These are phyloP conservation scores for Trichoderma sp. DNA, from an alignment of 2,329 filamentous ascomycete species.

Conservation along the genomic window DNA sequence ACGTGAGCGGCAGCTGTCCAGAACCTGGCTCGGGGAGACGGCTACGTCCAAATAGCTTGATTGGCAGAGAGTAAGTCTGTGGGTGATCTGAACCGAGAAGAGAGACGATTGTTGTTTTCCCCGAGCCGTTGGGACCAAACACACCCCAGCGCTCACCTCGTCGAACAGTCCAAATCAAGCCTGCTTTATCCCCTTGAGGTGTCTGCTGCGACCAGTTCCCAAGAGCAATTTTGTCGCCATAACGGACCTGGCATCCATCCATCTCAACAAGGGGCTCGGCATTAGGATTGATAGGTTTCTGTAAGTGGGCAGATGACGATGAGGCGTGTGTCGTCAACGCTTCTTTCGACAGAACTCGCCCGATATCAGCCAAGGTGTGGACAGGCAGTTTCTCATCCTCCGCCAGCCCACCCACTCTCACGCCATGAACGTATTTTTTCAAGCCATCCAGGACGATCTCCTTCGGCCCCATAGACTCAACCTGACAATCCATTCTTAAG, in stretches of 20 bases:
- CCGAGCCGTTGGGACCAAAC: conserved; percentile 91
- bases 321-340: neutral
- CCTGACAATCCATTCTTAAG: conserved; percentile 65
- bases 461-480: conserved; percentile 67
- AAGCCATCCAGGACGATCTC: conserved; percentile 59
- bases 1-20: conserved; percentile 69
- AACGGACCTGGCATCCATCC: conserved; percentile 78
- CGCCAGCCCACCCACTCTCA: conserved; percentile 44
- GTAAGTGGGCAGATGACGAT: conserved; percentile 23
- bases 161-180: conserved; percentile 80
- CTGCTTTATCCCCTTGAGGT: conserved; percentile 53
- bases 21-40: conserved; percentile 74
- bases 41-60: conserved; percentile 80
- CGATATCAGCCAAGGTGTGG: conserved; percentile 52
- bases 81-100: conserved; percentile 95
- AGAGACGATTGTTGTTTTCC: conserved; percentile 92
- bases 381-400: conserved; percentile 54
- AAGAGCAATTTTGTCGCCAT: conserved; percentile 74
- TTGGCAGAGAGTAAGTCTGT: conserved; percentile 85
- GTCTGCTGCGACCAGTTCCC: conserved; percentile 74
- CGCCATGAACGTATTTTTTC: conserved; percentile 48
- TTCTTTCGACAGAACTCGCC: conserved; percentile 43
- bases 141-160: conserved; percentile 88
- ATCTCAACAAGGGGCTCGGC: conserved; percentile 83
- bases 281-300: conserved; percentile 28